Evolutionary conservation across 1,284 basidiomycete genomes (phyloP).

Genomic region (Malassezia psittaci): DNA sequence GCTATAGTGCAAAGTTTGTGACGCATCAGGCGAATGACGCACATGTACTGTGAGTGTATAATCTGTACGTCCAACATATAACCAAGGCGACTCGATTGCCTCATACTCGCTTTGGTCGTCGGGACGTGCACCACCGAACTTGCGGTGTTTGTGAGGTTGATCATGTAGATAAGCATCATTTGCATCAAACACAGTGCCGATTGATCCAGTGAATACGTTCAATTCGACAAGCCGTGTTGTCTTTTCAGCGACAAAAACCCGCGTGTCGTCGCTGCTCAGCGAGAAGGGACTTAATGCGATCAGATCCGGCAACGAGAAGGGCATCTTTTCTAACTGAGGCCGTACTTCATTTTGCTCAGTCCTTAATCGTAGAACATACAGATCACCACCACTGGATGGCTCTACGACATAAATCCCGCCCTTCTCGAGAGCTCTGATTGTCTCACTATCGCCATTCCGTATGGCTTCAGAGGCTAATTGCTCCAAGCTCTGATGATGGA

Average conservation of each 20-base stretch:
- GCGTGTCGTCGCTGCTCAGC: conserved; percentile 60
- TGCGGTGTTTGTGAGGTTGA: not conserved
- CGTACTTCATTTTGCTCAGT: conserved; percentile 15
- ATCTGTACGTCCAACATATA: conserved; percentile 39
- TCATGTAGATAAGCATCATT: conserved; percentile 8
- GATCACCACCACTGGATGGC: conserved; percentile 69
- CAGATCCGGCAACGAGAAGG: conserved; percentile 71
- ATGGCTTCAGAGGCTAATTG: conserved; percentile 24
- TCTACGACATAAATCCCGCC: conserved; percentile 79
- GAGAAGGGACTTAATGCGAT: conserved; percentile 77
- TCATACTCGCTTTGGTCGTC: not conserved
- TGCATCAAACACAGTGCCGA: conserved; percentile 63
- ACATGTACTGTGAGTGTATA: conserved; percentile 45
- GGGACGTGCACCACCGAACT: not conserved
- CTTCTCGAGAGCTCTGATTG: conserved; percentile 51
- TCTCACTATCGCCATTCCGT: conserved; percentile 6
- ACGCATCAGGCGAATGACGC: conserved; percentile 27
- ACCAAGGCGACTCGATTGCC: conserved; percentile 21
- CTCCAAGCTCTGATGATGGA: conserved; percentile 28
- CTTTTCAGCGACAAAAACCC: conserved; percentile 73
- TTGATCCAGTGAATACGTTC: conserved; percentile 68
- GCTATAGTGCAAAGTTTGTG: conserved; percentile 40
- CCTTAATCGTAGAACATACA: conserved; percentile 60
- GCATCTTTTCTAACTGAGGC: conserved; percentile 59
- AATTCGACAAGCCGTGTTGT: conserved; percentile 69